Evolutionary conservation across 352 stramenopile species (phyloP), one percentile per base, ranked within the genome.

Genomic region (Phytophthora syringae): DNA sequence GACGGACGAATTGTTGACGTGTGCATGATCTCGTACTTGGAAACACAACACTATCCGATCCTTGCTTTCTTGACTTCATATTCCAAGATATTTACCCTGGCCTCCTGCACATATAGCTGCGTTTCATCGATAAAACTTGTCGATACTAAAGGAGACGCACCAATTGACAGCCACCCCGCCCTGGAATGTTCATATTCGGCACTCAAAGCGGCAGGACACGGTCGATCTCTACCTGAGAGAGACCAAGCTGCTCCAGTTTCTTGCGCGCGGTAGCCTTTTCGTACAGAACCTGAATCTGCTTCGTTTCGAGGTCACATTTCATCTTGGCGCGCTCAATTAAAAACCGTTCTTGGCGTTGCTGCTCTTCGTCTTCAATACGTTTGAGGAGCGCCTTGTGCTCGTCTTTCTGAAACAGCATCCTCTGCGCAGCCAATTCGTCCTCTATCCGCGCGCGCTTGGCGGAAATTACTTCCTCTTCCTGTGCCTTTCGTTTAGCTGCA

Each of bases 191-290:
- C 7, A 16, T 45, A 15, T 18, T 5, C 18, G 24, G 12, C 48
- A 40, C 20, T 76, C 44, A 76, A 32, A 79, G 40, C 16, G 77
- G 77, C 43, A 86, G 56, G 30, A 84, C 70, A 28, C 70, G 64
- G 52, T 84, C 53, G 25, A 86, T 71, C 22, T 86, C 72, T 43
- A 56, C 65, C 24, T 66, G 52, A 15, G 74, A 54, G 39, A 86
- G 65, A n/a, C 77, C 77, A 22, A 80, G 69, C 28, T 80, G 74
- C 20, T 80, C 56, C 30, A 86, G 60, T 36, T 77, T 79, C 64
- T 82, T 78, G 10, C 77, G 70, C 13, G 74, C 77, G 34, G 77
- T 64, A 51, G 68, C 69, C 28, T 81, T 85, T 49, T 85, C 77
- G 18, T 74, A 78, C 55, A 81, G 60, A 37, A 82, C 40, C 36